These are phyloP conservation scores for Lanmaoa pseudosensibilis DNA, from an alignment of 768 basidiomycete species.

Conservation along the genomic window DNA sequence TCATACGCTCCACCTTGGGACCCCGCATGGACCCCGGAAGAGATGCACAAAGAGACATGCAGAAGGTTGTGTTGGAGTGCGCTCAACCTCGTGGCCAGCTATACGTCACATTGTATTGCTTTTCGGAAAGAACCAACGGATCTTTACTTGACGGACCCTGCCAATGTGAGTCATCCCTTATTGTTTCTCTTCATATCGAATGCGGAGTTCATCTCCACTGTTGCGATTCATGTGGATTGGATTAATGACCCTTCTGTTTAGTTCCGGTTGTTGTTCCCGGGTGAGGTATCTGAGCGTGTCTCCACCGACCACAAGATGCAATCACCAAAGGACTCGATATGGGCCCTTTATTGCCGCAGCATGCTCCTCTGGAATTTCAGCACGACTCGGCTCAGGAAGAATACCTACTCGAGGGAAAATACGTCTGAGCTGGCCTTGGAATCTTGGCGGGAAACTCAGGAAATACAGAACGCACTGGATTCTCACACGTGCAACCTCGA, in stretches of 20 bases:
- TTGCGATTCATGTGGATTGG: conserved; percentile 6
- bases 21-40: conserved; percentile 49
- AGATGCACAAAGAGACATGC: conserved; percentile 67
- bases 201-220: conserved; percentile 10
- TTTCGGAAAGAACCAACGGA: conserved; percentile 57
- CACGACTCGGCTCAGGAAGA: conserved; percentile 47
- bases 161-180: conserved; percentile 51
- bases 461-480: conserved; percentile 66
- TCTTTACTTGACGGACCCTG: conserved; percentile 61
- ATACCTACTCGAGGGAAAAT: conserved; percentile 46
- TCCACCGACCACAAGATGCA: conserved; percentile 43
- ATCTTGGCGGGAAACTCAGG: conserved; percentile 64
- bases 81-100: conserved; percentile 64
- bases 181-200: conserved; percentile 4
- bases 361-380: conserved; percentile 82
- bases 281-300: conserved; percentile 59
- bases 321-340: conserved; percentile 74
- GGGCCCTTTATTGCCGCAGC: conserved; percentile 79
- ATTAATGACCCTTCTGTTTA: conserved; percentile 14
- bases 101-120: conserved; percentile 67
- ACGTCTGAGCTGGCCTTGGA: conserved; percentile 59
- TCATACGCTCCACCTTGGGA: conserved; percentile 63
- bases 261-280: conserved; percentile 65
- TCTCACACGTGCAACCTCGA: conserved; percentile 72
- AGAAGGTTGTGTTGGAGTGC: conserved; percentile 79